phyloP scores from a whole-genome alignment of 2,329 filamentous ascomycete species.

The Fusarium xylarioides region DNA sequence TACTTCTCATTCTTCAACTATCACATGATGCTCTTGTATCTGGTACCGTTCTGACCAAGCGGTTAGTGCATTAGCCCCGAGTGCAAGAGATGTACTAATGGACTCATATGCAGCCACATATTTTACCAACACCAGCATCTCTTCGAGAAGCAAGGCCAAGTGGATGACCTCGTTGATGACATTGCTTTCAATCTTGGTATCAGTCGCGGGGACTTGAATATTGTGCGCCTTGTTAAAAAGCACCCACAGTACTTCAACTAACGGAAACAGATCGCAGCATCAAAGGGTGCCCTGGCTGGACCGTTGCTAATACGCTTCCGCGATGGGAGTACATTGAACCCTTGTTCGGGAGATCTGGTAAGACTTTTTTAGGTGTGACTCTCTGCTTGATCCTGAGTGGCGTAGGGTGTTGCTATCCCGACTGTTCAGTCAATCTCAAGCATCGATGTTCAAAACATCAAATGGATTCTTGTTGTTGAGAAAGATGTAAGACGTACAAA shows the following conservation, averaged over 20 bases:
- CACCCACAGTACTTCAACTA: background rate
- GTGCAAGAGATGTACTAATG: background rate
- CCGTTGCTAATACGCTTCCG: slow-evolving; percentile 57
- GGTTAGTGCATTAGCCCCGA: slow-evolving; percentile 53
- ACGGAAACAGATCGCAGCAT: slow-evolving; percentile 69
- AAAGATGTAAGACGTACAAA: slow-evolving; percentile 68
- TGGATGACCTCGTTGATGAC: slow-evolving; percentile 78
- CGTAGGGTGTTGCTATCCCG: slow-evolving; percentile 70
- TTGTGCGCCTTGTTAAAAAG: slow-evolving; percentile 59
- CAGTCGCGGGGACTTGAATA: slow-evolving; percentile 71
- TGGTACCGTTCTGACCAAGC: slow-evolving; percentile 67
- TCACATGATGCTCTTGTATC: slow-evolving; percentile 67
- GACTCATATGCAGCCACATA: slow-evolving; percentile 66
- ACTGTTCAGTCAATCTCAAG: slow-evolving; percentile 57
- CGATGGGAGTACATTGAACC: slow-evolving; percentile 53
- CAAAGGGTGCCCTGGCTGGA: slow-evolving; percentile 76
- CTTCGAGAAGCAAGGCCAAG: slow-evolving; percentile 73
- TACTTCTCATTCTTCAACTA: slow-evolving; percentile 67
- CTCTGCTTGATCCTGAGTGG: slow-evolving; percentile 15
- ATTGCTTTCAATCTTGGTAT: slow-evolving; percentile 75
- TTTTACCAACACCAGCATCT: slow-evolving; percentile 81
- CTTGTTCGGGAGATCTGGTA: slow-evolving; percentile 44
- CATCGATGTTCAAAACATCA: slow-evolving; percentile 58
- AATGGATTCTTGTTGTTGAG: slow-evolving; percentile 79
- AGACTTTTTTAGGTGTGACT: background rate